A percentile compares a stretch with the other conserved stretches of the same genome.
Conservation (phyloP, 495 filamentous ascomycete genomes). For the Ramalina intermedia region DNA sequence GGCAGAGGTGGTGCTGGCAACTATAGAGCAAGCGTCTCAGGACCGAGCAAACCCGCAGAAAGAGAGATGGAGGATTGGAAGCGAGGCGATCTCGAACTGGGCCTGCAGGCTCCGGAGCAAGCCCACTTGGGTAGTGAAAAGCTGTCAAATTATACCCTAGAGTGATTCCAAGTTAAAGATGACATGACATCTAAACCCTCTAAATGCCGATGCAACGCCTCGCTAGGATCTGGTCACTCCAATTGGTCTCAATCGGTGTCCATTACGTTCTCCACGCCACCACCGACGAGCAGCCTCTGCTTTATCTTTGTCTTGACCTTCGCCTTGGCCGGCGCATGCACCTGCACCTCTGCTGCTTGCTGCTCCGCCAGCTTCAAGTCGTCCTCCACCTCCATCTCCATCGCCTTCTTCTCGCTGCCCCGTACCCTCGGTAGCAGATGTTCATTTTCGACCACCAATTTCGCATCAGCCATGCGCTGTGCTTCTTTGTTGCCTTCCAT, state of each 20-base stretch:
- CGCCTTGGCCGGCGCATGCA: conserved; percentile 15
- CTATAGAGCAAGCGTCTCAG: conserved; percentile 2
- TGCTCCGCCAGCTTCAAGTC: conserved; percentile 22
- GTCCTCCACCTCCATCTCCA: conserved; percentile 26
- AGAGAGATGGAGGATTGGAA: conserved; percentile 5
- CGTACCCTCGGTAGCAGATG: conserved; percentile 62
- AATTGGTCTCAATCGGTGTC: conserved; percentile 45
- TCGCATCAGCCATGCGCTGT: conserved; percentile 60
- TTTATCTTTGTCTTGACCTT: conserved; percentile 39
- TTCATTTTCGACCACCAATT: conserved; percentile 80
- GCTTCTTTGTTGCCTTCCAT: conserved; percentile 79
- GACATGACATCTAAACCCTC: background rate
- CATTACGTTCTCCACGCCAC: conserved; percentile 53
- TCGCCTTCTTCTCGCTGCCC: conserved; percentile 39
- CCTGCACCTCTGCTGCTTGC: conserved; percentile 7
- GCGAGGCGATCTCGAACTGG: conserved; percentile 6
- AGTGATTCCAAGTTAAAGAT: background rate
- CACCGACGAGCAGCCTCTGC: conserved; percentile 48
- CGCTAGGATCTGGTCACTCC: conserved; percentile 4
- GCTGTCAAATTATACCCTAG: background rate
- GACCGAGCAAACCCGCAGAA: background rate
- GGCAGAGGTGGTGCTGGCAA: conserved; percentile 15
- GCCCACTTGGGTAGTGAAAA: conserved; percentile 11
- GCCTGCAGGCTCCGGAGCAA: conserved; percentile 11
- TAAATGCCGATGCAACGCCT: conserved; percentile 8